Evolutionary conservation across 371 early-diverging fungal species (phyloP), one percentile per base, ranked within the genome.

Genomic region (Mucor saturninus): DNA sequence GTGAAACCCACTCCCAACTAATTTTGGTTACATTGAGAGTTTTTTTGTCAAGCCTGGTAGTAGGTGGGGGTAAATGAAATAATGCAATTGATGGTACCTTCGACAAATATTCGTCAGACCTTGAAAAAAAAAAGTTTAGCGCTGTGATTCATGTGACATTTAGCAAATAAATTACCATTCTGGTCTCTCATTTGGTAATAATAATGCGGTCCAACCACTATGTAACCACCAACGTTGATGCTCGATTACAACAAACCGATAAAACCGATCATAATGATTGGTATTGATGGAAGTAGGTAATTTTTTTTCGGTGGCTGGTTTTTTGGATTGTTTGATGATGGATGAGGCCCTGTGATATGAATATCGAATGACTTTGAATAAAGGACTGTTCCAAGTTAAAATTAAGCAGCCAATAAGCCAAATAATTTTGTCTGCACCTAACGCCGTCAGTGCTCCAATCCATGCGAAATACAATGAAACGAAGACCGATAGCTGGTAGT

Each of bases 31-130:
- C 35, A 15, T 53, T 39, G 15, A 49, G 38, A 7, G 59, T 57
- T n/a, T 43, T 31, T 14, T 48, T 30, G 4, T 54, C 37, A n/a
- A 50, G 21, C 42, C 50, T 59, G 5, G 64, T 61, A 0, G 45
- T 61, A 0, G 64, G 48, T 14, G 67, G 64, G 1, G 71, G 71
- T 37, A 71, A 50, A n/a, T 53, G 50, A 35, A 71, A 71, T 21
- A 37, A 2, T 14, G 60, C 39, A 30, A 54, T 64, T 10, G 63
- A 64, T 28, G 71, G 67, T 3, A 64, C 64, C 11, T 32, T 48
- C 30, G 52, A 39, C n/a, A 66, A 48, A 61, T 67, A 67, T 56
- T 67, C 61, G 31, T 71, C 71, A 28, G 71, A 67, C 71, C 71
- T 71, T 48, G 3, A 38, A 1, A 32, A 14, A 39, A 61, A 42